Conservation (phyloP, 2,329 filamentous ascomycete species). For the Colletotrichum caudatum region DNA sequence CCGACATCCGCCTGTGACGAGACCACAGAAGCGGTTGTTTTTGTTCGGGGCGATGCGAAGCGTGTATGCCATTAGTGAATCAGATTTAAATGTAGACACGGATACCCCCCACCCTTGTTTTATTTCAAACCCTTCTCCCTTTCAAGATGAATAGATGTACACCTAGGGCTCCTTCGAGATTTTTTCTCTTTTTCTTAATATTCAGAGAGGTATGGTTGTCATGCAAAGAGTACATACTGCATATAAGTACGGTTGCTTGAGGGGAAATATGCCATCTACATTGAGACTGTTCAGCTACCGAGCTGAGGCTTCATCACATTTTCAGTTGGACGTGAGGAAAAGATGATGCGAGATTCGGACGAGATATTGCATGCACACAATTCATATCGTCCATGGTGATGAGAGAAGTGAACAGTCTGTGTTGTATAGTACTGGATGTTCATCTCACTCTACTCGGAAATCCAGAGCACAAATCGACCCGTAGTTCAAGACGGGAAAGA, state of each 20-base stretch:
- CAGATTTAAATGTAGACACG: neutral
- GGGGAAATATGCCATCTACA: neutral
- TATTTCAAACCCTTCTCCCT: neutral
- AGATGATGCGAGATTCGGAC: neutral
- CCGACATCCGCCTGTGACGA: too few relatives aligned
- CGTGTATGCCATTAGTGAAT: neutral
- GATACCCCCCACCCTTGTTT: neutral
- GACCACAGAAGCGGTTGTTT: neutral
- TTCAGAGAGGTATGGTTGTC: neutral
- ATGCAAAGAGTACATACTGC: neutral
- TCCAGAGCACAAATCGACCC: neutral
- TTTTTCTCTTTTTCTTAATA: rapidly evolving
- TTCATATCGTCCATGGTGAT: too few relatives aligned
- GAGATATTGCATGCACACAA: neutral
- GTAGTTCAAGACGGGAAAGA: neutral
- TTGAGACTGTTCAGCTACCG: neutral
- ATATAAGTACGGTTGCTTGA: neutral
- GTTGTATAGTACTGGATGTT: too few relatives aligned
- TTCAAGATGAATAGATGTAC: neutral
- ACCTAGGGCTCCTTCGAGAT: neutral
- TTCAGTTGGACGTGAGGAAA: neutral
- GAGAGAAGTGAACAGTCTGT: too few relatives aligned
- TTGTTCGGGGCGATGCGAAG: neutral
- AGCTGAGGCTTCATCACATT: neutral
- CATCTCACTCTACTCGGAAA: too few relatives aligned